These are phyloP conservation scores for Solanum sitiens DNA, from an alignment of 257 asterid species.

Conservation along the genomic window DNA sequence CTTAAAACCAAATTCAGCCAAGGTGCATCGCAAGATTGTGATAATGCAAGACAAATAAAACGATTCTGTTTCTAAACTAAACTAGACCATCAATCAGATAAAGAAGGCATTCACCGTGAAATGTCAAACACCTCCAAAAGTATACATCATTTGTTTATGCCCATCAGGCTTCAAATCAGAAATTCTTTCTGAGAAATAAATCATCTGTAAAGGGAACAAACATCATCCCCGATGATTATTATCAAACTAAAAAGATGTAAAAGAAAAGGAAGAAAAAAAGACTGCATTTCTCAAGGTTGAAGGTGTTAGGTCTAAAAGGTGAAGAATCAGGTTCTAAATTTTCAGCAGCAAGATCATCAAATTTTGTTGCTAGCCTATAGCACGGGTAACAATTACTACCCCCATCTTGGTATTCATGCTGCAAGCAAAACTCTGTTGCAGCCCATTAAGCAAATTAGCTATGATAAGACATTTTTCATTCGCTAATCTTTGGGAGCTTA, in stretches of 20 bases:
- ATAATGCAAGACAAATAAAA: background rate
- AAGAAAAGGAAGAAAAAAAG: background rate
- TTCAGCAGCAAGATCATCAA: background rate
- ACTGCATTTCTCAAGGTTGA: background rate
- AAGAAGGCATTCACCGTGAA: background rate
- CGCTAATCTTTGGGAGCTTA: constrained; percentile 11
- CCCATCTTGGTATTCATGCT: background rate
- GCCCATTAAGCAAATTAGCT: background rate
- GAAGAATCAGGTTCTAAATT: background rate
- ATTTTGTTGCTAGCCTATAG: background rate
- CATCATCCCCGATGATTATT: constrained; percentile 1
- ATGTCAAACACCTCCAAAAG: background rate
- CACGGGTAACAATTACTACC: background rate
- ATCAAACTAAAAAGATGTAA: background rate
- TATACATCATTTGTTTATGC: background rate
- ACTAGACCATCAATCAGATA: background rate
- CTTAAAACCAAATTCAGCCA: background rate
- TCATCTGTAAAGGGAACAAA: background rate
- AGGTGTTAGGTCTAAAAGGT: background rate
- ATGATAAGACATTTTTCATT: background rate
- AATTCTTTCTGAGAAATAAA: background rate
- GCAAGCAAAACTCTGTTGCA: background rate
- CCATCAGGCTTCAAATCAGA: constrained; percentile 1
- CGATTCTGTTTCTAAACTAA: background rate
- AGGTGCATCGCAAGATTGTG: background rate